phyloP scores from a whole-genome alignment of 306 rosid genomes.

The Pyrus pyrifolia region DNA sequence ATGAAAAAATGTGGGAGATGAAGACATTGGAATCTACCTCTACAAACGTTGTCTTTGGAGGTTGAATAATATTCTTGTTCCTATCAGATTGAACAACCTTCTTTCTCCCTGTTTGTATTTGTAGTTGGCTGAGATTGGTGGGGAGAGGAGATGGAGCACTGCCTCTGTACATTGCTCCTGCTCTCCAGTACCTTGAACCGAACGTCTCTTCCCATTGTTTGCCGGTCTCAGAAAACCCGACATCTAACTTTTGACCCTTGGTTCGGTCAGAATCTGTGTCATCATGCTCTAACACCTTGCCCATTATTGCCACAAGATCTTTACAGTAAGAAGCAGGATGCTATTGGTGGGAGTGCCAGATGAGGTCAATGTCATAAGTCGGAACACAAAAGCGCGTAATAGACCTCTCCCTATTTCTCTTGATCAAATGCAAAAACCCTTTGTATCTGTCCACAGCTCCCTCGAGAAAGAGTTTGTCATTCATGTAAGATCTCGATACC shows the following conservation, averaged over 20 bases:
- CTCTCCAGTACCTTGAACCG: constrained; percentile 84
- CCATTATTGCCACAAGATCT: constrained; percentile 61
- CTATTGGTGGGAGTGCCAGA: constrained; percentile 96
- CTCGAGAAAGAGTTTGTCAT: constrained; percentile 52
- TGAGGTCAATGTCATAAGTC: constrained; percentile 83
- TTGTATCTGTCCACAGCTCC: constrained; percentile 84
- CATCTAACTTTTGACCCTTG: constrained; percentile 85
- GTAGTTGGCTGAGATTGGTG: constrained; percentile 21
- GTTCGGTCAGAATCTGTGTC: constrained; percentile 85
- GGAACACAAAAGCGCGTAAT: constrained; percentile 75
- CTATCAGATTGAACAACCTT: constrained; percentile 11
- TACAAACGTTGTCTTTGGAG: constrained; percentile 52
- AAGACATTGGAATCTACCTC: constrained; percentile 50
- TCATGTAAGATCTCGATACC: constrained; percentile 82
- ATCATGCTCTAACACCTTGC: constrained; percentile 84
- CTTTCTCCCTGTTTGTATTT: neutral
- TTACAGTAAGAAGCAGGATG: constrained; percentile 61
- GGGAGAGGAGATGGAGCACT: constrained; percentile 57
- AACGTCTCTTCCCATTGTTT: constrained; percentile 84
- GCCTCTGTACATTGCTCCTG: constrained; percentile 92
- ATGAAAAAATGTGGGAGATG: neutral
- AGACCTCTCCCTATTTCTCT: constrained; percentile 63
- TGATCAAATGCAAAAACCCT: constrained; percentile 79
- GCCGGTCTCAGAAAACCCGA: constrained; percentile 88
- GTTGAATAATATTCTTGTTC: constrained; percentile 40